Evolutionary conservation across 441 rosid genomes (phyloP), one percentile per base, ranked within the genome.

Genomic region (Codiaeum variegatum): DNA sequence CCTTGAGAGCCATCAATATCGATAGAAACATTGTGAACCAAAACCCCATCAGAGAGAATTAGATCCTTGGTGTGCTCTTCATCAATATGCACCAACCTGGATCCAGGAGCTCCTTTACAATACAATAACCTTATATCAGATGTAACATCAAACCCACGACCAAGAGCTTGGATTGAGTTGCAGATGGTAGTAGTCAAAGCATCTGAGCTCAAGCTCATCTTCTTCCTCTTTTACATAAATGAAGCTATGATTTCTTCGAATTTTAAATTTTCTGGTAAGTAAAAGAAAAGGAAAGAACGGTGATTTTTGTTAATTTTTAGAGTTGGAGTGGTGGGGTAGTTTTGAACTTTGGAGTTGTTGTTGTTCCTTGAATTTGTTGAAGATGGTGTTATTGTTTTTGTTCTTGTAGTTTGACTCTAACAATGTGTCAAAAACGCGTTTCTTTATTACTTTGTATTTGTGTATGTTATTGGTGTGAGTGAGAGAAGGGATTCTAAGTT

Each of bases 91-190:
- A 95, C 90, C 40, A 95, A 80, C 81, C 97, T 91, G 38, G 96
- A 90, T 85, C 98, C 99, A 78, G 98, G 86, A 68, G 95, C 86
- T 47, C 99, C 98, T 80, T 92, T 95, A 75, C 98, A 92, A 72
- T 92, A 95, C n/a, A 95, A 82, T 74, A 95, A 90, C 80, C 99
- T 83, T 51, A 92, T 92, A 85, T 95, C 98, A 15, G 97, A 95
- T 72, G 99, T 91, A 34, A 92, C 98, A 85, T 92, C 97, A 75
- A 92, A 95, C 68, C 98, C 98, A 59, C 98, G 90, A 64, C 98
- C 98, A 80, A 94, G 38, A 77, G 97, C 97, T 79, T 94, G 98
- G 78, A 94, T 88, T 80, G 97, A 91, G 86, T 88, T 90, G 68
- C 67, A 83, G 28, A 92, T 84, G 62, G 97, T 94, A 65, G 92